A percentile compares a stretch with the other conserved stretches of the same genome.
Conservation (phyloP, 805 yeast genomes). For the Grigorovia jiainica region DNA sequence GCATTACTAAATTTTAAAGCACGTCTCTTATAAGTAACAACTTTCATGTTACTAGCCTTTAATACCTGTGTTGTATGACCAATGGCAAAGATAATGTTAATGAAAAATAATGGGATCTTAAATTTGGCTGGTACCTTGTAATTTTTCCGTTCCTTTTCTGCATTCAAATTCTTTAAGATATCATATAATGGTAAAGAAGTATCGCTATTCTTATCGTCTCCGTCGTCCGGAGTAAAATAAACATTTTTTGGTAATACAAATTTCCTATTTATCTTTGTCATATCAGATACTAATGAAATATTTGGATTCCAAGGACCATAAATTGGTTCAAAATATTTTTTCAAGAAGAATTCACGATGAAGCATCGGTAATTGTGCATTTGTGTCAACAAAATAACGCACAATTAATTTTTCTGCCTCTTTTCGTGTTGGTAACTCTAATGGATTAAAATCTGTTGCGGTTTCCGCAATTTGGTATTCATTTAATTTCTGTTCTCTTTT, state of each 20-base stretch:
- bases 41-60: constrained; percentile 52
- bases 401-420: constrained; percentile 56
- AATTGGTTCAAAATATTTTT: constrained; percentile 60
- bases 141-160: constrained; percentile 37
- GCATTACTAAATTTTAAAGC: constrained; percentile 52
- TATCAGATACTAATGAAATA: constrained; percentile 49
- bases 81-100: constrained; percentile 72
- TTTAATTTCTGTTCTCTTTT: constrained; percentile 11
- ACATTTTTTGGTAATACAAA: constrained; percentile 21
- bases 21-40: constrained; percentile 61
- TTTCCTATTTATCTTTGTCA: constrained; percentile 36
- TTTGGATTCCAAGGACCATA: constrained; percentile 57
- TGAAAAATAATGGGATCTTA: constrained; percentile 53
- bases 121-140: constrained; percentile 37
- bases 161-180: constrained; percentile 8
- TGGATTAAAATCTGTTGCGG: constrained; percentile 14
- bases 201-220: constrained; percentile 2
- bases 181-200: neutral
- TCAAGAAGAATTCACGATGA: constrained; percentile 70
- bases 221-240: constrained; percentile 6
- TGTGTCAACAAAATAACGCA: constrained; percentile 64
- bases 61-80: constrained; percentile 67
- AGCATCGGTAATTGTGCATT: constrained; percentile 78
- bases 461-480: constrained; percentile 15
- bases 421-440: constrained; percentile 52